Percentiles rank a stretch among this genome's conserved stretches.
Conservation (phyloP, 148 eudicot species). For the Cornus florida region DNA sequence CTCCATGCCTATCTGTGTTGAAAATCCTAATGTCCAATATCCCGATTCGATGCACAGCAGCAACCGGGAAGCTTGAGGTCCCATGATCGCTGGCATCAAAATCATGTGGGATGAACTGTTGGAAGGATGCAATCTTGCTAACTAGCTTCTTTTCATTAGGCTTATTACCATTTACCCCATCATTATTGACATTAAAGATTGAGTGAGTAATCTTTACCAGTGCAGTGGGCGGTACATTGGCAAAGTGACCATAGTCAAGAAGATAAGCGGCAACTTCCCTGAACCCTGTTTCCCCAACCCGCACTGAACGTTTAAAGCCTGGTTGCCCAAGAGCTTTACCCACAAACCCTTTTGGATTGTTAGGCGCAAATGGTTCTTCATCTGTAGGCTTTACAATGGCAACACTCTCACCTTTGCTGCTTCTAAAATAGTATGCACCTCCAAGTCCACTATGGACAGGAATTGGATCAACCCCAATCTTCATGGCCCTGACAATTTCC, state of each 20-base stretch:
- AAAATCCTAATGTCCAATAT: constrained; percentile 73
- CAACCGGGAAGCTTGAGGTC: constrained; percentile 76
- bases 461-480: constrained; percentile 65
- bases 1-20: constrained; percentile 81
- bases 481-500: constrained; percentile 58
- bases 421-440: constrained; percentile 78
- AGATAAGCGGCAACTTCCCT: constrained; percentile 86
- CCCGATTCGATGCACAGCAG: constrained; percentile 82
- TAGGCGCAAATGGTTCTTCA: constrained; percentile 90
- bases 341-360: constrained; percentile 85
- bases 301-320: constrained; percentile 69
- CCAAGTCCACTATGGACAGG: constrained; percentile 82
- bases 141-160: constrained; percentile 40
- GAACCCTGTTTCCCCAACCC: constrained; percentile 81
- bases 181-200: constrained; percentile 60
- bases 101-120: constrained; percentile 73
- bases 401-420: constrained; percentile 61
- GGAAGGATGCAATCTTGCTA: constrained; percentile 79
- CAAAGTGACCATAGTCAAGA: constrained; percentile 67
- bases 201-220: constrained; percentile 79
- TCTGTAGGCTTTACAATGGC: constrained; percentile 89
- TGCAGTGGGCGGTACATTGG: constrained; percentile 74
- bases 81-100: constrained; percentile 90
- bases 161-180: constrained; percentile 59
- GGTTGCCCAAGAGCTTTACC: constrained; percentile 81